Base-by-base conservation (phyloP, 2,329 filamentous ascomycete genomes). In the Verticillium longisporum region DNA sequence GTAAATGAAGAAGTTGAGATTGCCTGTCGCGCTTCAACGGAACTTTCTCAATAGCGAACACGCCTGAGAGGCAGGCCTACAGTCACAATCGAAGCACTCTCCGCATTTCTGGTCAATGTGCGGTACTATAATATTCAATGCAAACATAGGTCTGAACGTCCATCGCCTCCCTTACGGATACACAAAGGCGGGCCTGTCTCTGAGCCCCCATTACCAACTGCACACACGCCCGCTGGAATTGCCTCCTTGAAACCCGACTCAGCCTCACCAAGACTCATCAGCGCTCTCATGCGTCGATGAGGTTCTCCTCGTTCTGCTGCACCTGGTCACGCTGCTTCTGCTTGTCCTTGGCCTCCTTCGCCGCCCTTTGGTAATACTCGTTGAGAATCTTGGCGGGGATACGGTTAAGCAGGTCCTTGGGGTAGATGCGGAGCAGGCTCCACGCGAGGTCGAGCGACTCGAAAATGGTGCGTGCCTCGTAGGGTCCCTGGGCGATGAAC, bases 331-430 rank as follows among this genome's bases (percentile, higher is more conserved):
- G 77, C 63, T 80, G 80, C 75, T 86, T 83, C 65, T 78, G 81
- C 79, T 88, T 88, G 63, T 78, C 78, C 78, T 89, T 88, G 65
- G 83, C 77, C 64, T 87, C 83, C 69, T 82, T 82, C 58, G 83
- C 78, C 61, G 85, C 84, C 68, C 90, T 83, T 72, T 88, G 86
- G 77, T 94, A 95, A 80, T 87, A 95, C 75, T 94, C 90, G 71
- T 92, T 88, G 69, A 95, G 84, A 54, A 92, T 74, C 80, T 92
- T 92, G 80, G 87, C 86, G 62, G 91, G 91, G 72, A 95, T 92
- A 78, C 96, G 91, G 82, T 99, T 99, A 70, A 99, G 90, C 68
- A 97, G 80, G 71, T 99, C 95, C 86, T 96, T 97, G 77, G 94
- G 94, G 83, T 94, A 99, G 76, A 99, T 97, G 67, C 95, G 88